A percentile compares a stretch with the other conserved stretches of the same genome.
phyloP scores from a whole-genome alignment of 441 rosid species.

The Pelargonium myrrhifolium region DNA sequence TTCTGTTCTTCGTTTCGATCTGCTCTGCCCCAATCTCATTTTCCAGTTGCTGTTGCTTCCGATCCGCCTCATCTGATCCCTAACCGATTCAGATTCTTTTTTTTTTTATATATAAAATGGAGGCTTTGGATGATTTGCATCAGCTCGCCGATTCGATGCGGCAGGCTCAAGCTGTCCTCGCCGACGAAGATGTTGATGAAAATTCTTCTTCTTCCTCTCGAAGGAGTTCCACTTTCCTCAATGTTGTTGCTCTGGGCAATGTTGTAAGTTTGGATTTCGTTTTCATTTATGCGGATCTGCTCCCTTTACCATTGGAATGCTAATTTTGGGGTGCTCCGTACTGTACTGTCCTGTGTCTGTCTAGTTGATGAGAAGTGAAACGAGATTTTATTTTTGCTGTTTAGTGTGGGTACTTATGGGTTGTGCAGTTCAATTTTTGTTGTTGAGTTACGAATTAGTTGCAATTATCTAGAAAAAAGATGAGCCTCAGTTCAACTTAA shows the following conservation, averaged over 20 bases:
- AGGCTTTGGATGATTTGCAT: conserved; percentile 63
- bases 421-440: not conserved
- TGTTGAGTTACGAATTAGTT: not conserved
- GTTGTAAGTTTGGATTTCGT: conserved; percentile 37
- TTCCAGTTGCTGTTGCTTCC: not conserved
- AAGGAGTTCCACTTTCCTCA: conserved; percentile 51
- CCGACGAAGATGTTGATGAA: conserved; percentile 72
- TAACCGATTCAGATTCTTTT: not conserved
- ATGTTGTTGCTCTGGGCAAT: conserved; percentile 68
- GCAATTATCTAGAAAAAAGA: not conserved
- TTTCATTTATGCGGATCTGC: not conserved
- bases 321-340: no score
- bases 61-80: conserved; percentile 3
- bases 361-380: no score
- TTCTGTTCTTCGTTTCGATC: not conserved
- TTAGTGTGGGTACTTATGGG: no score
- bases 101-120: conserved; percentile 36
- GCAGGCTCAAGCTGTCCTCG: conserved; percentile 62
- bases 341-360: no score
- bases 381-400: no score
- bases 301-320: not conserved
- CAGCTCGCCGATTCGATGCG: conserved; percentile 72
- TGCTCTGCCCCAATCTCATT: not conserved
- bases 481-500: no score
- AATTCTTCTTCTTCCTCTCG: conserved; percentile 31